A percentile compares a stretch with the other conserved stretches of the same genome.
Conservation (phyloP, 1,139 yeast genomes). For the Komagataea norvegica region DNA sequence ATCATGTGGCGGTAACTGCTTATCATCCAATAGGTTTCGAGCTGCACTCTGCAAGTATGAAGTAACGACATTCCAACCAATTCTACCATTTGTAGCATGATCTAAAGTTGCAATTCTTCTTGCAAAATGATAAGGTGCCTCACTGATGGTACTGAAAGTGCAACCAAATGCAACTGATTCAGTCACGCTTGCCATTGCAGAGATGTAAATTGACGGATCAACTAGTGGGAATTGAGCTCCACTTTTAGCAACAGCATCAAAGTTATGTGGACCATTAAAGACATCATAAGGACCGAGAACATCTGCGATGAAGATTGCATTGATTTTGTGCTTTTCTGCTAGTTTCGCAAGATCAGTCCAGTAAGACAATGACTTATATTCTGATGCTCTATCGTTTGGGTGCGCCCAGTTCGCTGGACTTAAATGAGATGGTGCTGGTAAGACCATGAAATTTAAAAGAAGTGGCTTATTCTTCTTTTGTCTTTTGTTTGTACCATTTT, state of each 20-base stretch:
- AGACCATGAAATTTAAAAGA: slow-evolving; percentile 38
- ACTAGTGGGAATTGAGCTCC: slow-evolving; percentile 40
- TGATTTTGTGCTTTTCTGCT: slow-evolving; percentile 41
- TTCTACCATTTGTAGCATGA: slow-evolving; percentile 40
- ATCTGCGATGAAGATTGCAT: slow-evolving; percentile 42
- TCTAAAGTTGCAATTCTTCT: slow-evolving; percentile 41
- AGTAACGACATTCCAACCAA: slow-evolving; percentile 43
- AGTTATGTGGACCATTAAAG: slow-evolving; percentile 34
- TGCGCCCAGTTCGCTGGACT: slow-evolving; percentile 38
- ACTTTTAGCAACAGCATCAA: slow-evolving; percentile 32
- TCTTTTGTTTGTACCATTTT: not conserved
- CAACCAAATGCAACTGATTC: slow-evolving; percentile 36
- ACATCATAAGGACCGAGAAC: slow-evolving; percentile 43
- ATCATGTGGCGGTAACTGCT: slow-evolving; percentile 35
- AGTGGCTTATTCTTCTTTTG: slow-evolving; percentile 20
- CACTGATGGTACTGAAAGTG: slow-evolving; percentile 41
- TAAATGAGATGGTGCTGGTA: slow-evolving; percentile 37
- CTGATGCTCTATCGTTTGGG: slow-evolving; percentile 33
- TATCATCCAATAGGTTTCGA: slow-evolving; percentile 35
- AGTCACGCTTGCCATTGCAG: slow-evolving; percentile 40
- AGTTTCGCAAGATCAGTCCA: slow-evolving; percentile 41
- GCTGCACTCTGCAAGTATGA: slow-evolving; percentile 40
- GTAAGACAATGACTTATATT: slow-evolving; percentile 33
- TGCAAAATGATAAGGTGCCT: slow-evolving; percentile 43
- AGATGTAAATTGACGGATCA: slow-evolving; percentile 37